Evolutionary conservation across 1,284 basidiomycete species (phyloP).

Genomic region (Cystobasidium slooffiae): DNA sequence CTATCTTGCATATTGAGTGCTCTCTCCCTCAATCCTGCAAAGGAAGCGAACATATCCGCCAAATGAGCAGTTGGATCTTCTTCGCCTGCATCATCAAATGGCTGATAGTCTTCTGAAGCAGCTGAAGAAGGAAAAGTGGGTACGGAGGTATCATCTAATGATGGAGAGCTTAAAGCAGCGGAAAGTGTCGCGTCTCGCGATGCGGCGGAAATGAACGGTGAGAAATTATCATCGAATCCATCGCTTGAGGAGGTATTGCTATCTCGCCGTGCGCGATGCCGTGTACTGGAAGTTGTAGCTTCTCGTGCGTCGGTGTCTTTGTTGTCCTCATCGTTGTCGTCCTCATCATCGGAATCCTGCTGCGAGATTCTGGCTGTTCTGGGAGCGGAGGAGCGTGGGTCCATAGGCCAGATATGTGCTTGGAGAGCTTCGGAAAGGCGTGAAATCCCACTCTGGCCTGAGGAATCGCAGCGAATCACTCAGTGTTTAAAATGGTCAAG

Average conservation of each 20-base stretch:
- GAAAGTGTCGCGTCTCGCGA: slow-evolving; percentile 6
- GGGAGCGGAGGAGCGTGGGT: background rate
- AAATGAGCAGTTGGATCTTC: slow-evolving; percentile 36
- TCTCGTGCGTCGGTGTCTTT: background rate
- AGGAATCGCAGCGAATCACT: background rate
- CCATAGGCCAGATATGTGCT: slow-evolving; percentile 41
- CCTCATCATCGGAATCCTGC: slow-evolving; percentile 1
- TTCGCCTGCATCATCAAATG: background rate
- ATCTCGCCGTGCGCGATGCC: slow-evolving; percentile 7
- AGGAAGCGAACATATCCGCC: slow-evolving; percentile 36
- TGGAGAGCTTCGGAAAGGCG: slow-evolving; percentile 39
- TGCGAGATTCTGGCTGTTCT: background rate
- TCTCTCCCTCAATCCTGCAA: slow-evolving; percentile 28
- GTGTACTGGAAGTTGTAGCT: slow-evolving; percentile 5
- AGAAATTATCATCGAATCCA: slow-evolving; percentile 40
- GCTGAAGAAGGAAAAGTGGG: slow-evolving; percentile 7
- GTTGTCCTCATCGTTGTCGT: background rate
- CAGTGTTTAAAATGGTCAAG: background rate
- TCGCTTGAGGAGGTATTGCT: slow-evolving; percentile 11
- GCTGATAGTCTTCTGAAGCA: slow-evolving; percentile 8
- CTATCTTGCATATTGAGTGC: slow-evolving; percentile 30
- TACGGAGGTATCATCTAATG: slow-evolving; percentile 3
- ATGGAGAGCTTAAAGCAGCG: slow-evolving; percentile 11
- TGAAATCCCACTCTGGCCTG: slow-evolving; percentile 38
- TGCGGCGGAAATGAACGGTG: slow-evolving; percentile 27